Conservation (phyloP, 768 basidiomycete genomes). For the Kwoniella sp. region DNA sequence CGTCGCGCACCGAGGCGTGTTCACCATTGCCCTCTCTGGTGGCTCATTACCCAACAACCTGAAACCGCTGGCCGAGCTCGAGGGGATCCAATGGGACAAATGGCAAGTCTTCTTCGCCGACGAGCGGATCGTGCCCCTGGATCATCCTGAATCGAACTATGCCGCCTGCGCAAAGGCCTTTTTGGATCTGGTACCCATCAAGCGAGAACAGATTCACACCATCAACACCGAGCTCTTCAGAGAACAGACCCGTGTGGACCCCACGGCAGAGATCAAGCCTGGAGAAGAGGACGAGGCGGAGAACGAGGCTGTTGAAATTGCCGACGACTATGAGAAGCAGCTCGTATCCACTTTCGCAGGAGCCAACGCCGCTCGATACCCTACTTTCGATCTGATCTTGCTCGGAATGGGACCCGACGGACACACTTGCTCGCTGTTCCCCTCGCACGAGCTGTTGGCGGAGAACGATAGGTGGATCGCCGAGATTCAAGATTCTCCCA, state of each 20-base stretch:
- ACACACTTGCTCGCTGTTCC: constrained; percentile 98
- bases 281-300: constrained; percentile 44
- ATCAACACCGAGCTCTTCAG: constrained; percentile 71
- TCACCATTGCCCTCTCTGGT: constrained; percentile 91
- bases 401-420: constrained; percentile 97
- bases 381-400: constrained; percentile 94
- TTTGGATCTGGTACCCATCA: constrained; percentile 81
- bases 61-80: constrained; percentile 66
- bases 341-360: constrained; percentile 74
- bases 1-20: constrained; percentile 81
- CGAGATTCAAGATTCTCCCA: constrained; percentile 87
- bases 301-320: constrained; percentile 39
- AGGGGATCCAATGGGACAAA: constrained; percentile 83
- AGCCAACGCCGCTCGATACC: constrained; percentile 92
- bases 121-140: constrained; percentile 90
- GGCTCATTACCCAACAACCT: constrained; percentile 83
- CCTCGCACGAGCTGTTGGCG: constrained; percentile 78
- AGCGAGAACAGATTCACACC: constrained; percentile 73
- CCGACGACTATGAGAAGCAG: constrained; percentile 34
- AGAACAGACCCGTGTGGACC: constrained; percentile 43
- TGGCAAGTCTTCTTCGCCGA: constrained; percentile 99
- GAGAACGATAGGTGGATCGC: constrained; percentile 95
- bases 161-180: constrained; percentile 70
- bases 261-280: constrained; percentile 40
- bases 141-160: constrained; percentile 93